Base-by-base conservation (phyloP, 164 flowering plant species). In the Berberis thunbergii region DNA sequence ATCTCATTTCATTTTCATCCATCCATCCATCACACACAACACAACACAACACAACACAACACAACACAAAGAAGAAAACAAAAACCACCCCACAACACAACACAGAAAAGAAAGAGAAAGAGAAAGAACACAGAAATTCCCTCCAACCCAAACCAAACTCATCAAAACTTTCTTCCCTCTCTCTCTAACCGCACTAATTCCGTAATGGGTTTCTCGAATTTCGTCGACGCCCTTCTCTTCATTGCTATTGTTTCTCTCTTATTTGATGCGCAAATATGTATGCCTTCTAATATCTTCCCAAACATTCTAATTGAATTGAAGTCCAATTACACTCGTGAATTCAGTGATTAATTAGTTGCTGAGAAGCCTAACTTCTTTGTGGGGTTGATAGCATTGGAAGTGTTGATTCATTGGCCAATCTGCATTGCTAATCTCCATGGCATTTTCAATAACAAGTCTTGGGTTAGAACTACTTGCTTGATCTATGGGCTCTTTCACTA, bases 291-390 rank as follows among this genome's bases (percentile, higher is more conserved):
- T 38, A 5, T 79, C 42, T 85, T 72, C 72, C 97, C 97, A 0
- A 58, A 69, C 1, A 4, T 61, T 45, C 73, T 87, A 59, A 55
- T 83, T 8, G 79, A 81, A 43, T 73, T 83, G 43, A 79, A 78
- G 50, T 12, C 67, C 4, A 70, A 78, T 83, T 81, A 88, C 67
- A 48, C 46, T 40, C 49, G 49, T 43, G 74, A 82, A 44, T 82
- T 73, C 60, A 80, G 74, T 0, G 91, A 90, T 55, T 88, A 81
- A 63, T 69, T 88, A 59, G 40, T 78, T 10, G 43, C 57, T 6
- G 88, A 88, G 63, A 85, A 81, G 69, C 95, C 97, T 4, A 6
- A 66, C 61, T 90, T 90, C 81, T 82, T 85, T 67, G 78, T 81
- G 1, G 93, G 86, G 1, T 13, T 81, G 13, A 78, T 80, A 4